Percentiles rank a stretch among this genome's conserved stretches.
Evolutionary conservation across 2,329 filamentous ascomycete genomes (phyloP).

Genomic region (Knufia petricola): DNA sequence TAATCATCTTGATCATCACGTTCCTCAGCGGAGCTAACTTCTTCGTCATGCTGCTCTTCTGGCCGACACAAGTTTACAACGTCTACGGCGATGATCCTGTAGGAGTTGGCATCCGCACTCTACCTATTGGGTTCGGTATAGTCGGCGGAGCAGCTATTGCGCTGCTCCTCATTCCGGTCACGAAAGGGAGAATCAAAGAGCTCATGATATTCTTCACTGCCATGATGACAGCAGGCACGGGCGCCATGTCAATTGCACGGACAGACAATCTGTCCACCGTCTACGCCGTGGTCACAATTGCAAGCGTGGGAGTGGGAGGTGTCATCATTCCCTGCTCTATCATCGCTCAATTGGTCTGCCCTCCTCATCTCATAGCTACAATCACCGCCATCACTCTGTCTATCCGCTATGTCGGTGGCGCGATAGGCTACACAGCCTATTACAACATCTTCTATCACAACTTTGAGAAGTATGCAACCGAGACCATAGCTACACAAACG

Average conservation of each 20-base stretch:
- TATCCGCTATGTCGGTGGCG: constrained; percentile 10
- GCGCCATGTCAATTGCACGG: too few species aligned
- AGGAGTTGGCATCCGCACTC: constrained; percentile 14
- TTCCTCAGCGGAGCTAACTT: constrained; percentile 16
- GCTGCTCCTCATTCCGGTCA: too few species aligned
- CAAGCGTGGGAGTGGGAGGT: constrained; percentile 10
- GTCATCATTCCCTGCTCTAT: constrained; percentile 17
- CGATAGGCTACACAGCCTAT: constrained; percentile 11
- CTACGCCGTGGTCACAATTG: constrained; percentile 13
- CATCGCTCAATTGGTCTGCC: constrained; percentile 14
- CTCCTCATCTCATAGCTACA: constrained; percentile 9
- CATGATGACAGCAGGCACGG: too few species aligned
- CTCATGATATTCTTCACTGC: too few species aligned
- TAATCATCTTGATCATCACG: constrained; percentile 16
- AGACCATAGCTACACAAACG: too few species aligned
- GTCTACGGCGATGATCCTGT: constrained; percentile 17
- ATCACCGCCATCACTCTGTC: constrained; percentile 9
- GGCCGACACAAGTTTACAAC: constrained; percentile 12
- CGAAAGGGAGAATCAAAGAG: too few species aligned
- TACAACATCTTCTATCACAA: constrained; percentile 14
- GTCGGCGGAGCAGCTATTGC: too few species aligned
- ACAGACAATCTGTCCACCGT: too few species aligned
- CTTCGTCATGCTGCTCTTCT: constrained; percentile 18
- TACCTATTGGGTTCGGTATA: constrained; percentile 13
- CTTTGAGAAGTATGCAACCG: too few species aligned